Conservation (phyloP, 768 basidiomycete species). For the Multifurca ochricompacta region DNA sequence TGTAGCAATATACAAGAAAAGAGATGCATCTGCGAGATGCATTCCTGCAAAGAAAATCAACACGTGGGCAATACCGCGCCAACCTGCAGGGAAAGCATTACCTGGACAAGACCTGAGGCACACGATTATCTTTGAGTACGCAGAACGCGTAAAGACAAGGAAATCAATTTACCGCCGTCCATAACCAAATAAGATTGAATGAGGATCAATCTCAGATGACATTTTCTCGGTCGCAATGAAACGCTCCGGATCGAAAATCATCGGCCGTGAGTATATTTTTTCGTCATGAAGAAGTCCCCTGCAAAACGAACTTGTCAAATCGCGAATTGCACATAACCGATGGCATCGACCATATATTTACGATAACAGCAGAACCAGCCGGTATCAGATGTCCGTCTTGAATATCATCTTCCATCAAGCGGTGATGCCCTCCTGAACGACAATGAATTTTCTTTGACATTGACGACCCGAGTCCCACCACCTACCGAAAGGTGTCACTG, state of each 20-base stretch:
- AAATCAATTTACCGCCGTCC: constrained; percentile 47
- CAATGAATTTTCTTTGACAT: background rate
- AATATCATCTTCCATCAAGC: constrained; percentile 27
- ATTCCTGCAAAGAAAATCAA: background rate
- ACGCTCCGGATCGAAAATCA: constrained; percentile 18
- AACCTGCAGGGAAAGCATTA: background rate
- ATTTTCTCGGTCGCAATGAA: constrained; percentile 21
- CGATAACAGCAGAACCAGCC: constrained; percentile 25
- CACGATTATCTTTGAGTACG: background rate
- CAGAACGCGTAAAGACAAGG: too few species aligned
- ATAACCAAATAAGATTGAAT: constrained; percentile 59
- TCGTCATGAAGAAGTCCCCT: constrained; percentile 24
- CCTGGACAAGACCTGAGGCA: background rate
- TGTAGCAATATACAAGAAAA: constrained; percentile 27
- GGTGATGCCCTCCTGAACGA: constrained; percentile 20
- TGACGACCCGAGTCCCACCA: background rate
- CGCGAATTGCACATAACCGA: background rate
- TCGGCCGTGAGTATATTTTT: constrained; percentile 25
- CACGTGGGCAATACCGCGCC: background rate
- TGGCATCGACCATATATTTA: constrained; percentile 22
- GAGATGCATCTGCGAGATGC: constrained; percentile 26
- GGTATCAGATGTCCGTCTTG: constrained; percentile 32
- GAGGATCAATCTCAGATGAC: constrained; percentile 29
- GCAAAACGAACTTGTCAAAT: background rate
- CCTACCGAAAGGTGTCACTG: constrained; percentile 19